Base-by-base conservation (phyloP, 305 asterid genomes). In the Fraxinus latifolia region DNA sequence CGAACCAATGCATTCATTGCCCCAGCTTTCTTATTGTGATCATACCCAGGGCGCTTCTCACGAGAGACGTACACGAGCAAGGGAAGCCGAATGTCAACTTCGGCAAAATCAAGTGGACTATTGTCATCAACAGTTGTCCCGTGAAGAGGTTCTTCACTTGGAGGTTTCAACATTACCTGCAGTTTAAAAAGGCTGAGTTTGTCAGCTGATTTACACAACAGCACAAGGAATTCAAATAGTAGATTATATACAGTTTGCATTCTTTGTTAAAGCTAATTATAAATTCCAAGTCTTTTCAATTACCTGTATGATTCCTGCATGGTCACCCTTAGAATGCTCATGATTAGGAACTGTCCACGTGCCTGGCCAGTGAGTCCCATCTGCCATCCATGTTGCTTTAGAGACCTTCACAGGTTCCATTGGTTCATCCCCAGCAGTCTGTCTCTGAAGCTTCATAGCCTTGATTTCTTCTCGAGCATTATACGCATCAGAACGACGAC, bases 311-410 rank as follows among this genome's bases (percentile, higher is more conserved):
- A 95, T 92, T 82, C 98, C 99, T 0, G 99, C 99, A 86, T 95
- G 99, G 83, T 95, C 99, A 62, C 99, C 98, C 83, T 81, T 90
- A 8, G 99, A 90, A 89, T 95, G 98, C 88, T 95, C 99, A 0
- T 92, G 72, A 37, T 90, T 83, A 31, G 96, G 84, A 85, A 82
- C 91, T 77, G 86, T 79, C 99, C 98, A 95, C 23, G 99, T 94
- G 21, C 99, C 99, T 0, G 98, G 99, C 99, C 99, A 95, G 87
- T 95, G 97, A 36, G 99, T 93, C 80, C 97, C 98, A 70, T 95
- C 99, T 2, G 99, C 98, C 99, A 95, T 95, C 99, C 99, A 95
- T 5, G 97, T 95, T 15, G 97, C 97, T 84, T 90, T 93, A 14
- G 96, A 83, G 62, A 94, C 89, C 88, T 95, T 95, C 87, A 95